These are phyloP conservation scores for Mucor sp. DNA, from an alignment of 371 early-diverging fungal genomes.

Conservation along the genomic window DNA sequence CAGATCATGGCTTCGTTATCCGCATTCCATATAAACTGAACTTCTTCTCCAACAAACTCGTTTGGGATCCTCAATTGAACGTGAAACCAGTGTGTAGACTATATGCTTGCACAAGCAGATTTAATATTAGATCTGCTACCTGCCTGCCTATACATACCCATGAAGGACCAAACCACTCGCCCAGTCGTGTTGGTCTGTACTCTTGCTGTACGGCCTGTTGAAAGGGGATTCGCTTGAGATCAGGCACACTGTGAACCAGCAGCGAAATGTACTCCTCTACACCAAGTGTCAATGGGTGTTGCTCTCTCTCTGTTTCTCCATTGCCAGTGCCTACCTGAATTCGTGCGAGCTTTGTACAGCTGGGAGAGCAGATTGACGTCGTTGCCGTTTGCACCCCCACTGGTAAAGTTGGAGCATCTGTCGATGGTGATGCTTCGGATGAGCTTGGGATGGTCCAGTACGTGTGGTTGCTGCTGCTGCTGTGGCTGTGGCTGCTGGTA, in stretches of 20 bases:
- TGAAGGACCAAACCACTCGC: constrained; percentile 83
- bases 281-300: background rate
- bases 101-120: constrained; percentile 30
- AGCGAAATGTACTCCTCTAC: constrained; percentile 50
- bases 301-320: too few relatives aligned
- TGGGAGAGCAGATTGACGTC: constrained; percentile 51
- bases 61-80: constrained; percentile 72
- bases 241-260: constrained; percentile 77
- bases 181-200: constrained; percentile 67
- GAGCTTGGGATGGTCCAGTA: constrained; percentile 39
- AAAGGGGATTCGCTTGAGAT: constrained; percentile 81
- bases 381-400: constrained; percentile 50
- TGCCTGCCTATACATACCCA: constrained; percentile 56
- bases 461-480: constrained; percentile 15
- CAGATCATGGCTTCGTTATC: constrained; percentile 88
- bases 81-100: constrained; percentile 92
- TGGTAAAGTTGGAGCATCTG: constrained; percentile 52
- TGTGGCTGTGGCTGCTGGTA: background rate
- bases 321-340: constrained; percentile 38
- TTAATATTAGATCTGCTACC: background rate
- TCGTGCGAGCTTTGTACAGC: constrained; percentile 49
- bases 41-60: constrained; percentile 71
- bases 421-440: constrained; percentile 50
- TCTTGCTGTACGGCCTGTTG: constrained; percentile 76
- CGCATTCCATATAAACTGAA: constrained; percentile 83